Evolutionary conservation across 2,329 filamentous ascomycete genomes (phyloP).

Genomic region (Penicillium sp.): DNA sequence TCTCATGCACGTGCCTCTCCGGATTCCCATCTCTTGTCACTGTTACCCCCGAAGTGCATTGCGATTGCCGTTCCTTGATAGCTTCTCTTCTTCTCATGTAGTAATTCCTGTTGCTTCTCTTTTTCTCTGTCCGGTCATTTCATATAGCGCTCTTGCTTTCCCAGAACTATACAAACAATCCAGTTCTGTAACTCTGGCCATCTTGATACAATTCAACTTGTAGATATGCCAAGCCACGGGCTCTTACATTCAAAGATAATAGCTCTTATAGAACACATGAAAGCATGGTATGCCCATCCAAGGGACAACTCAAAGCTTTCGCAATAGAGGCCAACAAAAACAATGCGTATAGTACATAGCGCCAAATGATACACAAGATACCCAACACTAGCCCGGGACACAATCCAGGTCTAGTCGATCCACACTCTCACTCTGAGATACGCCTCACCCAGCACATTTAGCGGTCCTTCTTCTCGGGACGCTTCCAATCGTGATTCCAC

Average conservation of each 20-base stretch:
- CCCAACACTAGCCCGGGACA: constrained; percentile 6
- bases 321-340: constrained; percentile 8
- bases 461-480: constrained; percentile 45
- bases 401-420: constrained; percentile 12
- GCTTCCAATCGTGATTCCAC: constrained; percentile 96
- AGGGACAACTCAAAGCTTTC: constrained; percentile 3
- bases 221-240: constrained; percentile 3
- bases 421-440: constrained; percentile 3
- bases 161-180: constrained; percentile 19
- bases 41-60: constrained; percentile 32
- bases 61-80: constrained; percentile 26
- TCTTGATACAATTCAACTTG: background rate
- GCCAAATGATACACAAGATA: constrained; percentile 33
- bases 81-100: constrained; percentile 27
- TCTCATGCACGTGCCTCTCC: constrained; percentile 36
- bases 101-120: constrained; percentile 19
- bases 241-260: background rate
- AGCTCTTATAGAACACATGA: constrained; percentile 2
- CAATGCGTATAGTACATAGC: constrained; percentile 37
- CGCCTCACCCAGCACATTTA: constrained; percentile 18
- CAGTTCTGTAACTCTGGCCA: constrained; percentile 11
- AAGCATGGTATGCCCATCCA: constrained; percentile 8
- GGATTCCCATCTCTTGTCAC: constrained; percentile 38
- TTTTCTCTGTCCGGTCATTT: constrained; percentile 12
- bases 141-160: constrained; percentile 20